A percentile compares a stretch with the other conserved stretches of the same genome.
These are phyloP conservation scores for Colletotrichum nymphaeae DNA, from an alignment of 2,329 filamentous ascomycete species.

Conservation along the genomic window DNA sequence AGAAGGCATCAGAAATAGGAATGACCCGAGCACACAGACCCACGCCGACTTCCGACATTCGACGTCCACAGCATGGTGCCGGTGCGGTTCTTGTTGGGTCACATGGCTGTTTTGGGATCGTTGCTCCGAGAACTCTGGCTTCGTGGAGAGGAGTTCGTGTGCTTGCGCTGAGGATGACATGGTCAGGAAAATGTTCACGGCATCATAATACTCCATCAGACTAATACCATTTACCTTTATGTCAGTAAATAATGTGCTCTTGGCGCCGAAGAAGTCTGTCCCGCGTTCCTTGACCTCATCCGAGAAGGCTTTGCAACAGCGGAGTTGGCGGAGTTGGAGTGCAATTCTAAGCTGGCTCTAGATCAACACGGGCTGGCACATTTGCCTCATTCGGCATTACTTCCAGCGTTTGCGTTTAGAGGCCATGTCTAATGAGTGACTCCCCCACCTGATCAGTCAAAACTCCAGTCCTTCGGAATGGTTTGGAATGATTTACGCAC, in stretches of 20 bases:
- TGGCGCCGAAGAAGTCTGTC: background rate
- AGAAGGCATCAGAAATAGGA: constrained; percentile 17
- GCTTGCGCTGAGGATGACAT: background rate
- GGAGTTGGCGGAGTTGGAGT: background rate
- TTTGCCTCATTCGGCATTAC: background rate
- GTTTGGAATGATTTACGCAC: background rate
- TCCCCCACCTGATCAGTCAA: background rate
- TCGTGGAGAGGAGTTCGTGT: background rate
- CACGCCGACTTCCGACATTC: constrained; percentile 15
- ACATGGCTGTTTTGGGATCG: background rate
- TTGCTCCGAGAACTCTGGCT: background rate
- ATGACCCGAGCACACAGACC: constrained; percentile 2
- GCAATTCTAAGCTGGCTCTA: background rate
- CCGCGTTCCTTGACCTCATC: background rate
- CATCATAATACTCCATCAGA: background rate
- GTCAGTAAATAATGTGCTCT: background rate
- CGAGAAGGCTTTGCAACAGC: background rate
- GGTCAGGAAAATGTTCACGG: background rate
- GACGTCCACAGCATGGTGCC: background rate
- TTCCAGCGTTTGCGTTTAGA: background rate
- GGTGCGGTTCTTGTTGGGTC: background rate
- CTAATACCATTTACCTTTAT: background rate
- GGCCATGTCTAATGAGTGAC: too few relatives aligned
- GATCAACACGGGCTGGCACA: background rate
- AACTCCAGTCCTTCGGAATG: background rate